These are phyloP conservation scores for Debaryomyces sp. DNA, from an alignment of 1,139 yeast genomes.

Conservation along the genomic window DNA sequence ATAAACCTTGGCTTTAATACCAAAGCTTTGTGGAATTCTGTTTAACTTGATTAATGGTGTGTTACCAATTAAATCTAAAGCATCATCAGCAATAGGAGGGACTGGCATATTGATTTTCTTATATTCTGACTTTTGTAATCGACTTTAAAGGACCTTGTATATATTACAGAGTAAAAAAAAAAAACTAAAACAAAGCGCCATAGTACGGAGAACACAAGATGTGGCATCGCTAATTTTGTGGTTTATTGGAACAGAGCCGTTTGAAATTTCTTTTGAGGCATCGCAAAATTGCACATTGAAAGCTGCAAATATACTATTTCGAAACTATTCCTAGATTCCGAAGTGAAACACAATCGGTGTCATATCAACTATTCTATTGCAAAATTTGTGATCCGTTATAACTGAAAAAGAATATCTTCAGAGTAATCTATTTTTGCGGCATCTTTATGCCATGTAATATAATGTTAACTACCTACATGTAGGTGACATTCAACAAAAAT, in stretches of 20 bases:
- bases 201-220: neutral
- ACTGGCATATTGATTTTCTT: conserved; percentile 14
- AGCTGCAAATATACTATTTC: neutral
- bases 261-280: conserved; percentile 3
- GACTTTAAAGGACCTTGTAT: neutral
- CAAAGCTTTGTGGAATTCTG: conserved; percentile 75
- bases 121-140: neutral
- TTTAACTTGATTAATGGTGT: conserved; percentile 79
- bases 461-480: too few species aligned
- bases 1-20: conserved; percentile 63
- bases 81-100: conserved; percentile 41
- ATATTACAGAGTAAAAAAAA: neutral
- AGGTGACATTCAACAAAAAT: too few species aligned
- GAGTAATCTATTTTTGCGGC: too few species aligned
- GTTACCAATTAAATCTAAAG: conserved; percentile 75
- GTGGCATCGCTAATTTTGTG: conserved; percentile 3
- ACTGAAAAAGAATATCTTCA: too few species aligned
- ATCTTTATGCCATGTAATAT: too few species aligned
- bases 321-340: neutral
- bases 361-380: neutral
- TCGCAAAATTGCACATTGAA: neutral
- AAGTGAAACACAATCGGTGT: neutral
- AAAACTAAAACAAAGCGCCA: neutral
- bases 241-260: neutral
- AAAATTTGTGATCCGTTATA: neutral